Evolutionary conservation across 352 stramenopile species (phyloP).

Genomic region (Globisporangium mamillatum): DNA sequence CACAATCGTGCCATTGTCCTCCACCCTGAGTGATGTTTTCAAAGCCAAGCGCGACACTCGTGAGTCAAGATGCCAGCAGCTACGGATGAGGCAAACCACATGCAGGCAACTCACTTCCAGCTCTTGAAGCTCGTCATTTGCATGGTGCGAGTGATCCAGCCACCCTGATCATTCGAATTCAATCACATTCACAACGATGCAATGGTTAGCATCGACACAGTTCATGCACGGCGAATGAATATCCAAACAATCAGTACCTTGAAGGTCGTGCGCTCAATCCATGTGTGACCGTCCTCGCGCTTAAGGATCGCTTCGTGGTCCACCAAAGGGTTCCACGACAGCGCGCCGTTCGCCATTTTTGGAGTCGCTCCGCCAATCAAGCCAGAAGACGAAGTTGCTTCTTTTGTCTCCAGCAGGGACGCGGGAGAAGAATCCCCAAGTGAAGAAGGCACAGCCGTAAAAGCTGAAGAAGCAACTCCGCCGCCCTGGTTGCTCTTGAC

Average conservation of each 20-base stretch:
- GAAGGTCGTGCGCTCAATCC: slow-evolving; percentile 53
- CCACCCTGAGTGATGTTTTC: slow-evolving; percentile 34
- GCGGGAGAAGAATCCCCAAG: neutral
- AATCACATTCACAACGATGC: neutral
- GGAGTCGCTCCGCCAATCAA: neutral
- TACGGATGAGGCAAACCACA: neutral
- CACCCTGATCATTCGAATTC: slow-evolving; percentile 9
- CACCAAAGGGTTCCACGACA: slow-evolving; percentile 37
- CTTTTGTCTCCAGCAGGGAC: neutral
- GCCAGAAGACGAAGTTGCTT: neutral
- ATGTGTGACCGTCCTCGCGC: slow-evolving; percentile 48
- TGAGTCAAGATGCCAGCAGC: neutral
- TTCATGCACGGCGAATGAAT: neutral
- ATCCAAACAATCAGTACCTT: slow-evolving; percentile 26
- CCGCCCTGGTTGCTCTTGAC: slow-evolving; percentile 32
- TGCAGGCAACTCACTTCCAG: slow-evolving; percentile 40
- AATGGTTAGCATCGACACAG: neutral
- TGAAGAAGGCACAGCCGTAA: neutral
- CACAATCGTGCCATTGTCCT: slow-evolving; percentile 59
- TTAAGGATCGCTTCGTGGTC: slow-evolving; percentile 46
- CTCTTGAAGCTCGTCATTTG: slow-evolving; percentile 66
- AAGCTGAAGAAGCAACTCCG: too few species aligned
- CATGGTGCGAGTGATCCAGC: slow-evolving; percentile 33
- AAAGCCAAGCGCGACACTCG: neutral
- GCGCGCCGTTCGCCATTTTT: neutral